Evolutionary conservation across 2,329 filamentous ascomycete genomes (phyloP).

Genomic region (Cladophialophora bantiana): DNA sequence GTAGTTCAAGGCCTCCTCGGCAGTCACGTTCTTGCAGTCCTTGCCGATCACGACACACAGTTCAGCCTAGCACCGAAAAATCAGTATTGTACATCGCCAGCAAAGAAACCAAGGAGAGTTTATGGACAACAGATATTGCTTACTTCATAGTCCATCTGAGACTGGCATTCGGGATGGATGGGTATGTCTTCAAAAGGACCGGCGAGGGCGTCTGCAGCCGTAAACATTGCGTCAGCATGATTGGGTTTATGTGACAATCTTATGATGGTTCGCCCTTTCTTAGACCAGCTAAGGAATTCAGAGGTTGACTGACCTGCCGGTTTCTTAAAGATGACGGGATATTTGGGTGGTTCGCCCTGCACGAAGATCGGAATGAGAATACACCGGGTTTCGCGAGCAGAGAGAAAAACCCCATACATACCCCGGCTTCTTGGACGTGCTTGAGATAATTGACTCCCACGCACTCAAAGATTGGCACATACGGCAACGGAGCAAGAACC

Average conservation of each 20-base stretch:
- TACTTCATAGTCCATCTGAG: conserved; percentile 16
- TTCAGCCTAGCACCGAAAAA: not conserved
- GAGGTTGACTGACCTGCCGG: conserved; percentile 5
- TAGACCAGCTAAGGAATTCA: too few species aligned
- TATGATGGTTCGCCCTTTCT: too few species aligned
- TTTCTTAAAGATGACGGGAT: conserved; percentile 15
- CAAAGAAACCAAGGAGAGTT: too few species aligned
- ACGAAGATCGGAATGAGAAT: conserved; percentile 8
- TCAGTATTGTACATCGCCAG: too few species aligned
- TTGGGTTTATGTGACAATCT: too few species aligned
- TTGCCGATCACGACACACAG: conserved; percentile 48
- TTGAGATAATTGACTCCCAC: conserved; percentile 34
- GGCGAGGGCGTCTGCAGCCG: conserved; percentile 39
- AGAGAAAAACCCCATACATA: conserved; percentile 8
- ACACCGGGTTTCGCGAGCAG: not conserved
- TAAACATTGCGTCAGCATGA: not conserved
- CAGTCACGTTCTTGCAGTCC: too few species aligned
- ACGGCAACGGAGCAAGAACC: conserved; percentile 51
- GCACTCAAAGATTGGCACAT: conserved; percentile 29
- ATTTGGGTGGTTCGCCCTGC: conserved; percentile 3
- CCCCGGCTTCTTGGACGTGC: conserved; percentile 33
- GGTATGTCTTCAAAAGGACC: conserved; percentile 42
- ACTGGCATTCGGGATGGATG: conserved; percentile 8
- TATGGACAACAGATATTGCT: too few species aligned
- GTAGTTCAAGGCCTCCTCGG: conserved; percentile 58